Evolutionary conservation across 106 monocot genomes (phyloP).

Genomic region (Phalaenopsis aphrodite): DNA sequence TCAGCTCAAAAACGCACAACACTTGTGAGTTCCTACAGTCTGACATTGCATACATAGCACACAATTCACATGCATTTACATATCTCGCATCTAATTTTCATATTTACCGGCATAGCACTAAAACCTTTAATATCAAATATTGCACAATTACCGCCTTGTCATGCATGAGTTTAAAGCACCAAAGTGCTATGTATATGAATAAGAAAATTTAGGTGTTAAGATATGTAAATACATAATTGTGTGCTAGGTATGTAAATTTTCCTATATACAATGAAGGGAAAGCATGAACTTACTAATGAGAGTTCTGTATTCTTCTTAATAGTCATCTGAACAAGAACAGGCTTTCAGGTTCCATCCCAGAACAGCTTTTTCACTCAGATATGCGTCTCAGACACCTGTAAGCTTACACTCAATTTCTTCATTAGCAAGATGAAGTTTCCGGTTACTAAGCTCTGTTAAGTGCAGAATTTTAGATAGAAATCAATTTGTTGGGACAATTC

Average conservation of each 20-base stretch:
- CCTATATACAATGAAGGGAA: no score
- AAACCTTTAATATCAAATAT: no score
- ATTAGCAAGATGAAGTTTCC: background rate
- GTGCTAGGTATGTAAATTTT: no score
- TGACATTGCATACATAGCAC: background rate
- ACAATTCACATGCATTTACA: background rate
- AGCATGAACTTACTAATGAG: background rate
- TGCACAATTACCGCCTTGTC: no score
- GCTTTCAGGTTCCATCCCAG: slow-evolving; percentile 39
- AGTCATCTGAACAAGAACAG: slow-evolving; percentile 38
- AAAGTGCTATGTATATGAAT: no score
- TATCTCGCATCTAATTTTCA: no score
- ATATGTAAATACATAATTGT: no score
- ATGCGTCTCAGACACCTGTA: slow-evolving; percentile 48
- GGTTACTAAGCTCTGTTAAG: background rate
- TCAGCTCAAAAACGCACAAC: background rate
- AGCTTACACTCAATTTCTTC: slow-evolving; percentile 8
- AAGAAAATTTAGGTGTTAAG: no score
- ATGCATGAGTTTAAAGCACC: no score
- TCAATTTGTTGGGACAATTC: slow-evolving; percentile 12
- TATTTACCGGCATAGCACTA: no score
- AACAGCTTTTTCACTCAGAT: slow-evolving; percentile 35
- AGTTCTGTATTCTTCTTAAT: background rate
- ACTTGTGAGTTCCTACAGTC: slow-evolving; percentile 7
- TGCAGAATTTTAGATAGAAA: slow-evolving; percentile 19